Evolutionary conservation across 305 asterid genomes (phyloP), one percentile per base, ranked within the genome.

Genomic region (Fraxinus dipetala): DNA sequence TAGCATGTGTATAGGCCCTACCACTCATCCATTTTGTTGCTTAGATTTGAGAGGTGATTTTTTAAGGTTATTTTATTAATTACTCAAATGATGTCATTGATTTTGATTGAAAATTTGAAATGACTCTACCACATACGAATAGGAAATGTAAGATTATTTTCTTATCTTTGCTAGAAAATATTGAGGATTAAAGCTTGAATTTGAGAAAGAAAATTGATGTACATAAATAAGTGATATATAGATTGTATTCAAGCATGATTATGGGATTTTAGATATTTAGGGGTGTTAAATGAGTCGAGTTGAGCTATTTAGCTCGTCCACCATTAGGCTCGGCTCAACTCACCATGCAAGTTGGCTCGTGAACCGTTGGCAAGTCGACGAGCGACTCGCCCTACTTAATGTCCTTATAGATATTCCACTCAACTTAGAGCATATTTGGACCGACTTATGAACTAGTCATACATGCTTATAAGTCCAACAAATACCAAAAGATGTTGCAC

Each of bases 1-100:
- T 36, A 18, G 24, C 77, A 79, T 75, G 75, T 30, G 78, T 45
- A 38, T 73, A n/a, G 77, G 83, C 73, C 79, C 85, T 80, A 81
- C 81, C 72, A 72, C 72, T 54, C 70, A 65, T 67, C 43, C 43
- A 45, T 2, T 13, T 69, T 24, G 48, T 5, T 76, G 72, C 34
- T 69, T 11, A 69, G 75, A 28, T 4, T 20, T 69, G 75, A 26
- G 38, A 3, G 13, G 1, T 22, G 8, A 10, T 69, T 30, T 28
- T 6, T 9, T 24, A 22, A 2, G 72, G 74, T 22, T 26, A 0
- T 26, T 3, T 26, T 2, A 59, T 65, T 26, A 65, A 67, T 67
- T 67, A 67, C 36, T 24, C 20, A 26, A 24, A 65, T 24, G 13
- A 65, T 65, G 7, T 6, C 0, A 63, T 63, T 18, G 31, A 61